Evolutionary conservation across 805 yeast species (phyloP).

Genomic region (Tetrapisispora fleetii): DNA sequence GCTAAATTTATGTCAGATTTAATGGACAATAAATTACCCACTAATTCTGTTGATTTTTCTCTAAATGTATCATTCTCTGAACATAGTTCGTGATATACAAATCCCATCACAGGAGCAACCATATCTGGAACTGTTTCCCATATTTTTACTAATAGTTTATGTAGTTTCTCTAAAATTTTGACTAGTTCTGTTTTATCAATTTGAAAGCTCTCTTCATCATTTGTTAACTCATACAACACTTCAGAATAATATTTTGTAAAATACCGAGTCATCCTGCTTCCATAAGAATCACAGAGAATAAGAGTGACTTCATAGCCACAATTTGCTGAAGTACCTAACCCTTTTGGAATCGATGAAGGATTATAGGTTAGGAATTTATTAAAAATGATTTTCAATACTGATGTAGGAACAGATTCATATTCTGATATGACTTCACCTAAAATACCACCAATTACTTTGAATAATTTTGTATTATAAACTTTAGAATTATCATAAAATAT

Average conservation of each 20-base stretch:
- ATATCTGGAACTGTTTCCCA: slow-evolving; percentile 77
- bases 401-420: slow-evolving; percentile 50
- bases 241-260: slow-evolving; percentile 76
- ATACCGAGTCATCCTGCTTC: slow-evolving; percentile 65
- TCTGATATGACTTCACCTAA: slow-evolving; percentile 68
- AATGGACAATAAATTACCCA: slow-evolving; percentile 53
- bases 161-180: slow-evolving; percentile 49
- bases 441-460: slow-evolving; percentile 57
- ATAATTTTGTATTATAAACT: slow-evolving; percentile 43
- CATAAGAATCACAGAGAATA: slow-evolving; percentile 56
- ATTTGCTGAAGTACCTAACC: slow-evolving; percentile 28
- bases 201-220: slow-evolving; percentile 14
- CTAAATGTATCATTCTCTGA: slow-evolving; percentile 60
- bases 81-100: slow-evolving; percentile 67
- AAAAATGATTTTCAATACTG: slow-evolving; percentile 52
- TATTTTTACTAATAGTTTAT: slow-evolving; percentile 49
- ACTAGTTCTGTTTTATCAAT: slow-evolving; percentile 3
- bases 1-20: slow-evolving; percentile 48
- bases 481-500: slow-evolving; percentile 46
- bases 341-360: slow-evolving; percentile 21
- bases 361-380: slow-evolving; percentile 45
- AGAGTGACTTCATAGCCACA: slow-evolving; percentile 60
- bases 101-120: slow-evolving; percentile 62
- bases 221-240: slow-evolving; percentile 44
- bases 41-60: slow-evolving; percentile 57